phyloP scores from a whole-genome alignment of 768 basidiomycete genomes.

The Podaxis carcinomalis region DNA sequence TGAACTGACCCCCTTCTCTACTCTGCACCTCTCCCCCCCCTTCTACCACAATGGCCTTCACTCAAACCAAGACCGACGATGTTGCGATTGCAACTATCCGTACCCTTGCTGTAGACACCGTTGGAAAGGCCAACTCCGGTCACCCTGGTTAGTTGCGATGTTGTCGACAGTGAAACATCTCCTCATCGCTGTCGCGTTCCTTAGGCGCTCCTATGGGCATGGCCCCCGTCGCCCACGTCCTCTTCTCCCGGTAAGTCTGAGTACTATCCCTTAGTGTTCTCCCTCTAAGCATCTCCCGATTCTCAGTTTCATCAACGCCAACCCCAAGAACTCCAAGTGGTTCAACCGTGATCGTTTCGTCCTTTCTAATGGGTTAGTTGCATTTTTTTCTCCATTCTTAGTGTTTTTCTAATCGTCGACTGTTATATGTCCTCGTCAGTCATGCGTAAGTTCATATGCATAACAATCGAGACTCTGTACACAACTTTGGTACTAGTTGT shows the following conservation, averaged over 20 bases:
- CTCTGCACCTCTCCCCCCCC: conserved; percentile 15
- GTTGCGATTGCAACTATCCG: conserved; percentile 69
- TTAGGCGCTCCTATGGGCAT: conserved; percentile 91
- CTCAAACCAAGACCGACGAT: conserved; percentile 43
- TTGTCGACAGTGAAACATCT: conserved; percentile 14
- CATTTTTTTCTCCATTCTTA: neutral
- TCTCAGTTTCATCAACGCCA: conserved; percentile 77
- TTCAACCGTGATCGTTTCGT: conserved; percentile 97
- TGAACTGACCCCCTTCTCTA: conserved; percentile 13
- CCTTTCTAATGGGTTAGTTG: conserved; percentile 84
- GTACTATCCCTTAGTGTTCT: conserved; percentile 5
- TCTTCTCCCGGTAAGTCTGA: conserved; percentile 61
- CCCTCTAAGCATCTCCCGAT: neutral
- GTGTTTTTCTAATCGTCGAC: neutral
- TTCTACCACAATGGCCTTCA: conserved; percentile 39
- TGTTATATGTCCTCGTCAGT: conserved; percentile 30
- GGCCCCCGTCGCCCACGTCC: conserved; percentile 79
- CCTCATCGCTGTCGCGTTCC: neutral
- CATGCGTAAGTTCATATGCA: conserved; percentile 58
- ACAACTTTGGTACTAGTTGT: conserved; percentile 49
- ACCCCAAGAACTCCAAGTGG: conserved; percentile 89
- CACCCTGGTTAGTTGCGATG: conserved; percentile 61
- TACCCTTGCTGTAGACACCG: conserved; percentile 70
- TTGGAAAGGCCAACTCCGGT: conserved; percentile 88
- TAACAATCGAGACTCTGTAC: neutral